phyloP scores from a whole-genome alignment of 2,329 filamentous ascomycete species.

The Hypocrella siamensis region DNA sequence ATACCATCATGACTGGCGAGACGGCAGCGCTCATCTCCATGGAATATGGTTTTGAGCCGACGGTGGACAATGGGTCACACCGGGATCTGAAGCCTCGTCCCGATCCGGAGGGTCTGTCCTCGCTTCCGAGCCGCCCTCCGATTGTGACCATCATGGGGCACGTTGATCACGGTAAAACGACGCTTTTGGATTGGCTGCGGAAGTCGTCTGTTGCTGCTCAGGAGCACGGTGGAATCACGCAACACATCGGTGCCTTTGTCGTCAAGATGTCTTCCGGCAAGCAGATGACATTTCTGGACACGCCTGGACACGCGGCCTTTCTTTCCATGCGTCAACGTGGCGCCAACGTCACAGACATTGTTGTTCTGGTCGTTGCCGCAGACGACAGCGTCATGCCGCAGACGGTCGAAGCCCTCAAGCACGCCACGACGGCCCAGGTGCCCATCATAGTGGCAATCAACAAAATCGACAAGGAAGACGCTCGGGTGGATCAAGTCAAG shows the following conservation, averaged over 20 bases:
- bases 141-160: constrained; percentile 99
- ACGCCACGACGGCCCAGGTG: constrained; percentile 72
- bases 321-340: constrained; percentile 90
- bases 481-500: constrained; percentile 72
- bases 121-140: constrained; percentile 62
- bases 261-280: constrained; percentile 77
- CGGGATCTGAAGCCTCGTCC: constrained; percentile 61
- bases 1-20: constrained; percentile 80
- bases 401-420: constrained; percentile 89
- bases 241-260: constrained; percentile 95
- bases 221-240: constrained; percentile 93
- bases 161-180: constrained; percentile 97
- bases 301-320: constrained; percentile 90
- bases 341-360: constrained; percentile 91
- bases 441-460: constrained; percentile 97
- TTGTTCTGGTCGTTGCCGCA: constrained; percentile 86
- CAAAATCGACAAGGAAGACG: constrained; percentile 83
- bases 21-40: constrained; percentile 79
- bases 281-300: constrained; percentile 91
- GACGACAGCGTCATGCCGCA: constrained; percentile 97
- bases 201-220: constrained; percentile 83
- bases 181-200: constrained; percentile 80
- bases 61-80: constrained; percentile 48
- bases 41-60: constrained; percentile 85
- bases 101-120: constrained; percentile 48